Base-by-base conservation (phyloP, 805 yeast species). In the Groenewaldozyma salmanticensis region DNA sequence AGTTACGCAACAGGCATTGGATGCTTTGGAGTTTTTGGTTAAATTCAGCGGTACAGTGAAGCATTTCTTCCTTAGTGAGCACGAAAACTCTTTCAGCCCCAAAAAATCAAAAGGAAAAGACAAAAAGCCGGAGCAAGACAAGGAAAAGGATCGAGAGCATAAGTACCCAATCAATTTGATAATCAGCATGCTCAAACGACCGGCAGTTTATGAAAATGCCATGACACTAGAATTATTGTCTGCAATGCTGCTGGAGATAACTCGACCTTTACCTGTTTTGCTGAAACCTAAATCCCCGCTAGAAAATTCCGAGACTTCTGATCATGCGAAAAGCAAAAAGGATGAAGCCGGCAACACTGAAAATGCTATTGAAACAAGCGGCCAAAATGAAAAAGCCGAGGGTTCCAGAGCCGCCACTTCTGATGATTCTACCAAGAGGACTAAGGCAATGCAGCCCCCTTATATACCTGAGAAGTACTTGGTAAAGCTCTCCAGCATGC, bases 1-100 rank as follows among this genome's bases (percentile, higher is more conserved):
- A 7, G 81, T 86, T 18, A 88, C 88, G 0, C 78, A 76, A 36
- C 95, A 86, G 52, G 71, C 80, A 3, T 67, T 88, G 35, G 94
- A 84, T 45, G 78, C 82, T 1, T 62, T 87, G 15, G 84, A 81
- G 47, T 77, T 72, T 50, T 64, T 87, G 37, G 67, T 87, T 38
- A 85, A 81, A 42, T 66, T 75, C 27, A 82, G 79, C 47, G 67
- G 71, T 6, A 82, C 78, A 45, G 66, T 83, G 55, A 71, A 92
- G 47, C 75, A 77, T 52, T 86, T 77, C 53, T 79, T 88, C 58
- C 63, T 88, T 44, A 75, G 81, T 4, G 95, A 85, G 48, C 95
- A 85, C 54, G 87, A 79, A 21, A 62, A 54, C 27, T 51, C 72
- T 7, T 34, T 53, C 7, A 54, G 70, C 37, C 46, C 60, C 21